Conservation (phyloP, 371 early-diverging fungal genomes). For the Mortierella sp. region DNA sequence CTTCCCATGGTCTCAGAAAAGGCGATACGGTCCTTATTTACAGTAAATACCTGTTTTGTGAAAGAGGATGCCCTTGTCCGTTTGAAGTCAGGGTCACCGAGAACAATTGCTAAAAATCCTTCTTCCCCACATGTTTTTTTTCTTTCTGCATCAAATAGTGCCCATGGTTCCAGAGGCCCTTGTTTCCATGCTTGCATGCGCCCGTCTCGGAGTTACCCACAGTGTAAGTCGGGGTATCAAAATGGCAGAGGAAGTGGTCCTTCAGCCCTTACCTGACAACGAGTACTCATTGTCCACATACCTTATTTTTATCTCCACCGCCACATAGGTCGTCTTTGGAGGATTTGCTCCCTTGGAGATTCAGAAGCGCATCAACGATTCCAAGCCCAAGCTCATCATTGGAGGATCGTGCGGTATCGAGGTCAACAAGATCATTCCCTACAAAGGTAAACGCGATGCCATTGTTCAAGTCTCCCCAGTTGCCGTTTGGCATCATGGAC, state of each 20-base stretch:
- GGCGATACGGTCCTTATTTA: constrained; percentile 91
- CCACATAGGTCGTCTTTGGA: constrained; percentile 64
- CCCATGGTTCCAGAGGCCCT: constrained; percentile 93
- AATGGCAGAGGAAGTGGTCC: neutral
- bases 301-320: neutral
- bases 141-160: constrained; percentile 54
- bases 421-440: constrained; percentile 71
- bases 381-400: constrained; percentile 79
- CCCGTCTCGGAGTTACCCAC: constrained; percentile 91
- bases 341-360: constrained; percentile 87
- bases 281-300: neutral
- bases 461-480: neutral
- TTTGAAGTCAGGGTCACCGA: neutral
- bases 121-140: neutral
- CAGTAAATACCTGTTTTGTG: constrained; percentile 49
- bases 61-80: neutral
- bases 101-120: neutral
- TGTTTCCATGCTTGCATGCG: constrained; percentile 92
- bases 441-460: constrained; percentile 64
- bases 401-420: constrained; percentile 88
- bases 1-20: constrained; percentile 77
- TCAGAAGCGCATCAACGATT: constrained; percentile 86
- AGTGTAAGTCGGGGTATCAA: constrained; percentile 66
- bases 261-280: neutral
- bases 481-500: neutral